phyloP scores from a whole-genome alignment of 257 asterid genomes.

The Lantana camara region DNA sequence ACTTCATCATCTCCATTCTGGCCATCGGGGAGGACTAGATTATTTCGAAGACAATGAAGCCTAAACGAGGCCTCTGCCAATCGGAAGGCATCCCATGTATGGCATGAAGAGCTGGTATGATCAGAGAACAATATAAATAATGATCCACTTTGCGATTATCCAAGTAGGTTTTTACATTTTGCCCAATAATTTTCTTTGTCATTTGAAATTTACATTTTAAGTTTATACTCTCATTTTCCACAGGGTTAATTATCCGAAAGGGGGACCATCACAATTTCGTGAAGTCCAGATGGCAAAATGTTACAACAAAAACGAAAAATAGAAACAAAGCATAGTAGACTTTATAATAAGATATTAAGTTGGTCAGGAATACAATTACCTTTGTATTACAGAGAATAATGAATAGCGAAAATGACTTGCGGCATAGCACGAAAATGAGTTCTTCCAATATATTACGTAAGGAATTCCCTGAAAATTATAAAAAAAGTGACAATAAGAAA shows the following conservation, averaged over 20 bases:
- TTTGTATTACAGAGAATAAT: conserved; percentile 74
- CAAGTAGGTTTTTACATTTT: no score
- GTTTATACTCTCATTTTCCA: no score
- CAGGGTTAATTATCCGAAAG: no score
- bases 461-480: conserved; percentile 71
- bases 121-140: conserved; percentile 8
- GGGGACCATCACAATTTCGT: no score
- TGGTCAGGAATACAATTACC: conserved; percentile 44
- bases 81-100: conserved; percentile 94
- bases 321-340: neutral
- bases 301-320: neutral
- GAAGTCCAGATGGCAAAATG: no score
- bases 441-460: conserved; percentile 85
- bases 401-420: conserved; percentile 89
- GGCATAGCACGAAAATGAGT: conserved; percentile 58
- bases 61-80: conserved; percentile 90
- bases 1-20: conserved; percentile 41
- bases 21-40: conserved; percentile 45
- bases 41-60: conserved; percentile 71
- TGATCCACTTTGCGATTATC: neutral
- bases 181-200: no score
- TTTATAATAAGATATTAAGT: neutral
- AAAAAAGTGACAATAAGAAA: conserved; percentile 28
- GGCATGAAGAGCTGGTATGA: conserved; percentile 77
- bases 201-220: no score